Base-by-base conservation (phyloP, 2,329 filamentous ascomycete species). In the Botryotinia narcissicola region DNA sequence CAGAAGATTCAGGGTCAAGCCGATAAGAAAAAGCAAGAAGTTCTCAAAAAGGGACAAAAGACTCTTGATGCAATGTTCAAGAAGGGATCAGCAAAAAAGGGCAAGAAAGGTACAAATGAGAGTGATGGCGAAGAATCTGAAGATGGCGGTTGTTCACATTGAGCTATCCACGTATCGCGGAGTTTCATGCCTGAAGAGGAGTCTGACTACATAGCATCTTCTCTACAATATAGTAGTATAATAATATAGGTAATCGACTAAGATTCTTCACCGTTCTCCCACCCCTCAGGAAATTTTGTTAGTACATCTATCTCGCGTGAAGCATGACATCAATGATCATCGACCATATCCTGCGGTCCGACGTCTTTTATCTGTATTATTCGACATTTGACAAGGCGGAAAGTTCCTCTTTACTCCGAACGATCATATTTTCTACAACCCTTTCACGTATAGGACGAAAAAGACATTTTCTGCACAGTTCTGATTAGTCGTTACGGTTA, bases 1-100 rank as follows among this genome's bases (percentile, higher is more conserved):
- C 87, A 88, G 75, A 93, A 92, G 81, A 87, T 95, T 70, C 90
- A 92, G 82, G 92, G 90, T 51, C 93, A 96, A 83, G 92, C 93
- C 18, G 91, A 96, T 76, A 90, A 90, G 80, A 95, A 93, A 83
- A 82, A 86, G 40, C 88, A 80, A 70, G 54, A 96, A 83, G 92
- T 93, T 22, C 91, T 96, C 76, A 90, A 90, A 80, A 95, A 93
- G 83, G 82, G 86, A 29, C 88, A 80, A 71, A 80, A 79, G 51
- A 82, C 79, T 75, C 80, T 82, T 44, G 82, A 81, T 70, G 80
- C 81, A 35, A 82, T 81, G 76, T 80, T 81, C 63, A 83, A 81
- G 75, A 82, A 81, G 74, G 74, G 72, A 46, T 81, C 81, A 54
- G 78, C 76, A 60, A 81, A 82, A 74, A 81, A 81, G 74, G 83